Evolutionary conservation across 2,329 filamentous ascomycete genomes (phyloP).

Genomic region (Monilinia polystroma): DNA sequence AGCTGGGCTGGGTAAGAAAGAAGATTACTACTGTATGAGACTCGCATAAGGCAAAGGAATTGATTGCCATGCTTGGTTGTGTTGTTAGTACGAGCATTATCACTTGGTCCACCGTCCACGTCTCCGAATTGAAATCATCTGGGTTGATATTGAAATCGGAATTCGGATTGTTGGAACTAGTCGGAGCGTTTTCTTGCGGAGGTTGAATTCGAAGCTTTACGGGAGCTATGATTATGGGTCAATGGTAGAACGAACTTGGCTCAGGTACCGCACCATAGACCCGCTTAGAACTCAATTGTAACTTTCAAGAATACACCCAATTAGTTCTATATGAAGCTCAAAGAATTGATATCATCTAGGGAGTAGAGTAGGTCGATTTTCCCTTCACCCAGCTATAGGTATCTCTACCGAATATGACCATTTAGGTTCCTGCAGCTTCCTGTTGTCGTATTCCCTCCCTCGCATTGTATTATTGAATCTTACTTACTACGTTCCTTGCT

Average conservation of each 20-base stretch:
- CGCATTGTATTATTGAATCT: no score
- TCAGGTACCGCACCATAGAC: neutral
- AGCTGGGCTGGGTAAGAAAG: neutral
- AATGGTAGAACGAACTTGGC: neutral
- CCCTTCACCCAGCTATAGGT: no score
- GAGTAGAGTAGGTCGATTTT: no score
- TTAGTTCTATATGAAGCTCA: no score
- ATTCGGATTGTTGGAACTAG: conserved; percentile 3
- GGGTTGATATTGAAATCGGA: conserved; percentile 4
- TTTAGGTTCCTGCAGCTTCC: no score
- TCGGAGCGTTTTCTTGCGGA: neutral
- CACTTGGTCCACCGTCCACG: neutral
- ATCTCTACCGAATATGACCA: no score
- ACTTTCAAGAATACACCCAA: no score
- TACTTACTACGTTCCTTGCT: no score
- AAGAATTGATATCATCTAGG: no score
- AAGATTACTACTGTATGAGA: neutral
- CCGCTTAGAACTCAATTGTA: neutral
- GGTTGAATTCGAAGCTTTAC: neutral
- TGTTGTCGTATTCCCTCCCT: no score
- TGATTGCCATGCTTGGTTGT: neutral
- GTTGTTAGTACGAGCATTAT: neutral
- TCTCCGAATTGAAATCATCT: conserved; percentile 2
- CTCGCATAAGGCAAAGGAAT: neutral
- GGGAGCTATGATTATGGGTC: neutral